Evolutionary conservation across 129 eudicot genomes (phyloP).

Genomic region (Apium graveolens): DNA sequence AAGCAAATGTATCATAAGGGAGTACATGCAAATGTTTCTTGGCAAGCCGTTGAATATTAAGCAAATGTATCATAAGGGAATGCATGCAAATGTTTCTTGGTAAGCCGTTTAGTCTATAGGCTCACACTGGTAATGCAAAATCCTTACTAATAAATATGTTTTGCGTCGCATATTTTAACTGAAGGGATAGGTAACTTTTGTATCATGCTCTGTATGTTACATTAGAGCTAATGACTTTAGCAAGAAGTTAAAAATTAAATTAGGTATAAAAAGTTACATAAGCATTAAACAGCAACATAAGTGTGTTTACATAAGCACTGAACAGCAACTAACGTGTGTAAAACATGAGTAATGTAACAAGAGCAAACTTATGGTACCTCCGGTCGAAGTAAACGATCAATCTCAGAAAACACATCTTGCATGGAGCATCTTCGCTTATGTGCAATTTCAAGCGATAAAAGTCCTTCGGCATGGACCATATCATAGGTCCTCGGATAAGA

Average conservation of each 20-base stretch:
- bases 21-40: background rate
- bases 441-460: conserved; percentile 56
- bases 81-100: background rate
- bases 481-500: conserved; percentile 92
- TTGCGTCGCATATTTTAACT: background rate
- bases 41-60: conserved; percentile 6
- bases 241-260: background rate
- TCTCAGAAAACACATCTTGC: conserved; percentile 68
- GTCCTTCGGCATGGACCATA: conserved; percentile 92
- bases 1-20: conserved; percentile 10
- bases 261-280: background rate
- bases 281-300: background rate
- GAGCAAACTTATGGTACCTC: conserved; percentile 46
- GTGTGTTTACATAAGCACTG: background rate
- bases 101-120: background rate
- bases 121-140: background rate
- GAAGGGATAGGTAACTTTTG: background rate
- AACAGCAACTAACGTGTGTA: background rate
- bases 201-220: background rate
- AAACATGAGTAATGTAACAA: background rate
- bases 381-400: conserved; percentile 92
- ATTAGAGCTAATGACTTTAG: background rate
- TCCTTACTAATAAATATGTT: background rate
- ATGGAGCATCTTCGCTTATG: conserved; percentile 63
- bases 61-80: conserved; percentile 2